Evolutionary conservation across 2,329 filamentous ascomycete species (phyloP).

Genomic region (Mycosphaerelloides madeirae): DNA sequence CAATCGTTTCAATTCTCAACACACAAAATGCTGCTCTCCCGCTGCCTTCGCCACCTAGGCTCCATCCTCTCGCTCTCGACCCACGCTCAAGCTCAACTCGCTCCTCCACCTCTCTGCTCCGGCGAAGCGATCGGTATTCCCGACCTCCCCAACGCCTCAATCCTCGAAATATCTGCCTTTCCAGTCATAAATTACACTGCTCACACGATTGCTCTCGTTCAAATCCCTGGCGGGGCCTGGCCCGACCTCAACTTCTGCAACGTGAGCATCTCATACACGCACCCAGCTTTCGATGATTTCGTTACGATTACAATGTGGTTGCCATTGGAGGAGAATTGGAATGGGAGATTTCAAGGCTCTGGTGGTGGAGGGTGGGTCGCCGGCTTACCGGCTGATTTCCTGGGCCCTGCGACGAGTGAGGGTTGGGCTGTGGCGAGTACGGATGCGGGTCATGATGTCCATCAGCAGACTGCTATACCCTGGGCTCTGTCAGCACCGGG

Average conservation of each 20-base stretch:
- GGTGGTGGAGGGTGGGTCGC: constrained; percentile 36
- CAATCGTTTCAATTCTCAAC: too few species aligned
- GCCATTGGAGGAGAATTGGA: constrained; percentile 29
- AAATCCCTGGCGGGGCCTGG: too few species aligned
- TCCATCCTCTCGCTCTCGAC: too few species aligned
- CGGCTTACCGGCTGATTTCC: constrained; percentile 4
- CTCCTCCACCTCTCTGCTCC: too few species aligned
- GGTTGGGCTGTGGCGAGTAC: constrained; percentile 27
- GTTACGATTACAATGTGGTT: constrained; percentile 32
- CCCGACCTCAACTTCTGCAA: constrained; percentile 34
- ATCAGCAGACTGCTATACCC: constrained; percentile 4
- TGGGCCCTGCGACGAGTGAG: constrained; percentile 13
- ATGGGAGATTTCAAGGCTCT: constrained; percentile 33
- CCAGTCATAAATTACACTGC: too few species aligned
- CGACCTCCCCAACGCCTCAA: too few species aligned
- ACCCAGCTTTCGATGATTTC: constrained; percentile 32
- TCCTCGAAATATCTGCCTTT: too few species aligned
- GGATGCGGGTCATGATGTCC: constrained; percentile 22
- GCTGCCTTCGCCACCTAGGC: too few species aligned
- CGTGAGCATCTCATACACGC: constrained; percentile 35
- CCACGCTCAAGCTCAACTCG: too few species aligned
- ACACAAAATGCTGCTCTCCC: too few species aligned
- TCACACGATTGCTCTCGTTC: too few species aligned
- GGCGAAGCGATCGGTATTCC: too few species aligned
- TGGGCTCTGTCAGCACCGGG: constrained; percentile 26